phyloP scores from a whole-genome alignment of 345 rosid species.

The Citropsis articulata region DNA sequence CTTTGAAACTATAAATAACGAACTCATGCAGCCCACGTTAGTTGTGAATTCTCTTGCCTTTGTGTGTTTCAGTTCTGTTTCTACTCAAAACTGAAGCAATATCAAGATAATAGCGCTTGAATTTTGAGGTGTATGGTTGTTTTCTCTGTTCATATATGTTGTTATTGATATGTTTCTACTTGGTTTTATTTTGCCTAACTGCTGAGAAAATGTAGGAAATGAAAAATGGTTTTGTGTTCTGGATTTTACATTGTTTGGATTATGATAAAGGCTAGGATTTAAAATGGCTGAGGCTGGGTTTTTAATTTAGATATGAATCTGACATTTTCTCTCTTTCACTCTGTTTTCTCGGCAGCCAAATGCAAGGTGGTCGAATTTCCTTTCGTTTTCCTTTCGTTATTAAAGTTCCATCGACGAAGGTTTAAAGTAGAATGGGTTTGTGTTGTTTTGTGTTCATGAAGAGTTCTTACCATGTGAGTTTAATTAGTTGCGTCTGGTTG shows the following conservation, averaged over 20 bases:
- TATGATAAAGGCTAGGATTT: not conserved
- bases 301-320: not conserved
- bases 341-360: slow-evolving; percentile 1
- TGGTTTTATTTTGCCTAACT: not conserved
- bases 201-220: slow-evolving; percentile 1
- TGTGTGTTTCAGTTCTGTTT: not conserved
- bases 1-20: not conserved
- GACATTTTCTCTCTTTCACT: not conserved
- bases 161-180: not conserved
- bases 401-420: not conserved
- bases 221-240: not conserved
- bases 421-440: not conserved
- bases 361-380: not conserved
- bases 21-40: slow-evolving; percentile 6
- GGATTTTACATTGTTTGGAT: not conserved
- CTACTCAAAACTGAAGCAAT: not conserved
- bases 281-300: not conserved
- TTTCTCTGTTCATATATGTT: not conserved
- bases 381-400: not conserved
- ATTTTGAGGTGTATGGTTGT: not conserved
- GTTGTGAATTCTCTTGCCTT: not conserved
- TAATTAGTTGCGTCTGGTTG: not conserved
- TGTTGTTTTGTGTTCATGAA: not conserved
- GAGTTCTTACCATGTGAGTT: not conserved
- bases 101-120: not conserved